phyloP scores from a whole-genome alignment of 1,139 yeast species.

The Hyphopichia burtonii region DNA sequence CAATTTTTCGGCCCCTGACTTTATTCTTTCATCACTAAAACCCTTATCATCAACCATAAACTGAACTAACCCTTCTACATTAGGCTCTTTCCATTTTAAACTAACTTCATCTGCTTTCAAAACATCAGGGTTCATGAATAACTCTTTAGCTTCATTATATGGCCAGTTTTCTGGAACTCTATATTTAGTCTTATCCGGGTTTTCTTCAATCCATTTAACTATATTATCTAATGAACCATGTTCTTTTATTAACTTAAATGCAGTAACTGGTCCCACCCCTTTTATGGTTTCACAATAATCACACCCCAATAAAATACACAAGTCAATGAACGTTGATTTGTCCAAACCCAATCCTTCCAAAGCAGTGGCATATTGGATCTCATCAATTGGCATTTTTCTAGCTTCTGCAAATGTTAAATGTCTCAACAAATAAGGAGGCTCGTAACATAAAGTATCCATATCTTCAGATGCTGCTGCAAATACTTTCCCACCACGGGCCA shows the following conservation, averaged over 20 bases:
- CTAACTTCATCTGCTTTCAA: constrained; percentile 56
- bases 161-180: constrained; percentile 96
- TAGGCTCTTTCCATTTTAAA: constrained; percentile 77
- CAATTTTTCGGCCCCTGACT: constrained; percentile 81
- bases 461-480: constrained; percentile 98
- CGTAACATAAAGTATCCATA: constrained; percentile 96
- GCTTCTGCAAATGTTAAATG: constrained; percentile 94
- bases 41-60: constrained; percentile 78
- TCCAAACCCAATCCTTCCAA: constrained; percentile 75
- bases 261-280: constrained; percentile 96
- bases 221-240: constrained; percentile 79
- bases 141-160: constrained; percentile 78
- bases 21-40: constrained; percentile 87
- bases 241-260: constrained; percentile 81
- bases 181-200: constrained; percentile 66
- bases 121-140: constrained; percentile 83
- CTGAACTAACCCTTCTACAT: constrained; percentile 69
- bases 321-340: constrained; percentile 74
- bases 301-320: constrained; percentile 92
- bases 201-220: constrained; percentile 57
- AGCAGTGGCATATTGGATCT: constrained; percentile 67
- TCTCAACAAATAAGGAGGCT: constrained; percentile 77
- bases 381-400: constrained; percentile 87
- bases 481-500: constrained; percentile 84
- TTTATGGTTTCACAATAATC: constrained; percentile 94